Evolutionary conservation across 2,329 filamentous ascomycete genomes (phyloP), one percentile per base, ranked within the genome.

Genomic region (Lecanicillium sp.): DNA sequence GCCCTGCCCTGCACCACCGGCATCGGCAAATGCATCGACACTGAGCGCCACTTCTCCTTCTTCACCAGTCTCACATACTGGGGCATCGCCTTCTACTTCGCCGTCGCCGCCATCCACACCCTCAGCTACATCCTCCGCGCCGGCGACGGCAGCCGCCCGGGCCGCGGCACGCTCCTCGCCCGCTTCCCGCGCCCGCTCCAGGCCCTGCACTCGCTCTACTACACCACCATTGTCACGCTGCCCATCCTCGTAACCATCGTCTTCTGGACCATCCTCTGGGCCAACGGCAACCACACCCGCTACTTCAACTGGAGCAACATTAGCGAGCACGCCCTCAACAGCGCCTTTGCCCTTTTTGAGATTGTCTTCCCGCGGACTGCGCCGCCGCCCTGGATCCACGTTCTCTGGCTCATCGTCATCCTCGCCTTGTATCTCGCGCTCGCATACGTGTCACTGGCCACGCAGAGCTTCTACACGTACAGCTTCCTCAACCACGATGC

Each of bases 21-120:
- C 27, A 44, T 52, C 1, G 55, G 60, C 10, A 69, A 68, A 51
- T 69, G 74, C 41, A 75, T 73, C 60, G 54, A 60, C 27, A 60
- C 58, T 1, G 75, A 78, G 21, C 68, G 71, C 44, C 66, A 71
- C 38, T 76, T 94, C 70, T 87, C 83, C 58, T 94, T 81, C 73
- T 94, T 95, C 71, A 94, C 89, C 23, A 73, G 83, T 59, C 71
- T 93, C 50, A 87, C 85, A 9, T 93, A 84, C 73, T 93, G 86
- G 86, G 87, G 87, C 2, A 68, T 91, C 29, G 82, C 78, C 20
- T 91, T 90, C 68, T 95, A 94, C 72, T 84, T 84, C 62, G 72
- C 82, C 49, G 69, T 83, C 58, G 74, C 84, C 2, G 73, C 84
- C 15, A 53, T 79, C 15, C 87, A 94, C 69, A 89, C 86, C 5